Base-by-base conservation (phyloP, 176 grass and related monocot genomes). In the Puccinellia tenuiflora region DNA sequence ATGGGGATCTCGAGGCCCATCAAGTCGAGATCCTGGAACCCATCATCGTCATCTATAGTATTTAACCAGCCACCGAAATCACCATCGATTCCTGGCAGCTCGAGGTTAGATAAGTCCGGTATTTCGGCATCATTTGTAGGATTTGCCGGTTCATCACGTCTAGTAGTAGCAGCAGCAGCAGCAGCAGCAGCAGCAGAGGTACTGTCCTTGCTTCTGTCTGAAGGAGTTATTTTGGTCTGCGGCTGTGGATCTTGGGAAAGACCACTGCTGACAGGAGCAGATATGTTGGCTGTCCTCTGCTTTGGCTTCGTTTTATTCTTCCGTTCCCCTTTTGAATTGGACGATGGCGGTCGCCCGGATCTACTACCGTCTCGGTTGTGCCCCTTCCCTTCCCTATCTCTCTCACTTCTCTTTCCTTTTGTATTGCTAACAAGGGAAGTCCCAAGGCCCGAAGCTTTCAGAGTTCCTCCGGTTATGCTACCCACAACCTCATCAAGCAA, bases 361-460 rank as follows among this genome's bases (percentile, higher is more conserved):
- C 83, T 90, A 76, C 33, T 35, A 30, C 80, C 47, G 0, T 91
- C 89, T 78, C 75, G 62, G 46, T 80, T 96, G 75, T 91, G 85
- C 3, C 87, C 92, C 72, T 92, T 97, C 43, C 87, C 94, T 79
- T 92, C 92, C 55, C 85, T 75, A 9, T 97, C 94, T 79, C 94
- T 94, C 74, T 92, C 94, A 26, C 94, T 97, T 87, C 92, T 88
- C 94, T 97, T 97, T 52, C 90, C 88, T 90, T 97, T 97, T 6
- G 80, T 59, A 68, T 83, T 90, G 78, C 89, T 97, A 52, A 89
- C 85, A 83, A 94, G 87, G 60, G 89, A 48, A 82, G 77, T 82
- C 64, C 86, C 86, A 62, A 91, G 80, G 71, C 76, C 55, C 0
- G 92, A 81, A 13, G 86, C 24, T 77, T 80, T 88, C 47, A 88